Percentiles rank a stretch among this genome's conserved stretches.
phyloP scores from a whole-genome alignment of 192 early-diverging fungal species.

The Coemansia asiatica region DNA sequence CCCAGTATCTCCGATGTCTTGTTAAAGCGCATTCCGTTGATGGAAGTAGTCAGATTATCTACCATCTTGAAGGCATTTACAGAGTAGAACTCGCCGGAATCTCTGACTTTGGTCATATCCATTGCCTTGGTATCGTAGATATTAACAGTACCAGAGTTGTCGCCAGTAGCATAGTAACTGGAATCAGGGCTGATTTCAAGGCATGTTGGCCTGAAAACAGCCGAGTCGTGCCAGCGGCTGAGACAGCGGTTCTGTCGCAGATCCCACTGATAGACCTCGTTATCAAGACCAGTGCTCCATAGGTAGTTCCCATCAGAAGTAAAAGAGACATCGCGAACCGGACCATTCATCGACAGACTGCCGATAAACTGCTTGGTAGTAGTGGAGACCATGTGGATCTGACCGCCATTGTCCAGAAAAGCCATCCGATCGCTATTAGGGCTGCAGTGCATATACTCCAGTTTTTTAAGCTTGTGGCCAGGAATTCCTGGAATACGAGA shows the following conservation, averaged over 20 bases:
- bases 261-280: constrained; percentile 91
- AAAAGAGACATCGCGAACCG: constrained; percentile 70
- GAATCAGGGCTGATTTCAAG: constrained; percentile 73
- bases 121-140: constrained; percentile 64
- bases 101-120: constrained; percentile 13
- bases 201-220: constrained; percentile 71
- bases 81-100: constrained; percentile 44
- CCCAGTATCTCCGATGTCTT: constrained; percentile 82
- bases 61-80: constrained; percentile 71
- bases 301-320: constrained; percentile 75
- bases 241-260: constrained; percentile 69
- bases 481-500: constrained; percentile 70
- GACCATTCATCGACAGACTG: constrained; percentile 90
- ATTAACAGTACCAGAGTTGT: constrained; percentile 85
- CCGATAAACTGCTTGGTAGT: constrained; percentile 86
- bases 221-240: constrained; percentile 80
- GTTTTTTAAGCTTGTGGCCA: constrained; percentile 70
- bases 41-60: constrained; percentile 81
- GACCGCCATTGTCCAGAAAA: constrained; percentile 77
- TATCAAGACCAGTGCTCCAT: constrained; percentile 77
- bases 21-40: constrained; percentile 76
- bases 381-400: constrained; percentile 75
- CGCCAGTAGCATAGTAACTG: constrained; percentile 82
- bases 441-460: constrained; percentile 70
- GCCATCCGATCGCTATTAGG: constrained; percentile 75